Percentiles rank a stretch among this genome's conserved stretches.
Evolutionary conservation across 768 basidiomycete genomes (phyloP).

Genomic region (Suillus subluteus): DNA sequence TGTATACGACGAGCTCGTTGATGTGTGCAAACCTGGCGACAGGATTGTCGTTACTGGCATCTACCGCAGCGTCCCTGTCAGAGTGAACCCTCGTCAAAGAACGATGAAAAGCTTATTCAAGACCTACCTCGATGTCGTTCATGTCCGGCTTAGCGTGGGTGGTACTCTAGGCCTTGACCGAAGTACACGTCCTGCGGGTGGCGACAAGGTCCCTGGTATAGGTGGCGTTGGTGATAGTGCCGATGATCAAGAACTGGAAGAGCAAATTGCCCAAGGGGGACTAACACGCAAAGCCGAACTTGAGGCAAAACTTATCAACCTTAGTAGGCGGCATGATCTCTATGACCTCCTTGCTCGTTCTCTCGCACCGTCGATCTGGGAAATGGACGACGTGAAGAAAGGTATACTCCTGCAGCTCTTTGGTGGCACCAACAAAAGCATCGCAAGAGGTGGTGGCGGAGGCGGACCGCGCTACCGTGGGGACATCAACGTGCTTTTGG

Average conservation of each 20-base stretch:
- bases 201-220: slow-evolving; percentile 69
- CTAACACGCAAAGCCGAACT: slow-evolving; percentile 64
- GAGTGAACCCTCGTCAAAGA: slow-evolving; percentile 90
- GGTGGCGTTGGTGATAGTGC: slow-evolving; percentile 73
- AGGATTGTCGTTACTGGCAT: slow-evolving; percentile 90
- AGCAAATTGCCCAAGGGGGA: slow-evolving; percentile 37
- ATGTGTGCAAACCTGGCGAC: slow-evolving; percentile 95
- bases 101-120: slow-evolving; percentile 96
- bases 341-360: slow-evolving; percentile 86
- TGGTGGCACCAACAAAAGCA: slow-evolving; percentile 97
- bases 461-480: slow-evolving; percentile 97
- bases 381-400: slow-evolving; percentile 99
- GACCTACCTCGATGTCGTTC: slow-evolving; percentile 95
- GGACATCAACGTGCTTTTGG: slow-evolving; percentile 96
- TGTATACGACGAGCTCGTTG: slow-evolving; percentile 98
- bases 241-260: slow-evolving; percentile 64
- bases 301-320: slow-evolving; percentile 74
- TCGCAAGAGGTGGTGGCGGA: slow-evolving; percentile 89
- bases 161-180: slow-evolving; percentile 74
- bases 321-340: slow-evolving; percentile 77
- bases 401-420: slow-evolving; percentile 95
- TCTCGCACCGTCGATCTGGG: slow-evolving; percentile 94
- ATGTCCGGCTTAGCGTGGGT: slow-evolving; percentile 73
- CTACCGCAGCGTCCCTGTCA: slow-evolving; percentile 93
- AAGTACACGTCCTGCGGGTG: slow-evolving; percentile 71